Base-by-base conservation (phyloP, 2,329 filamentous ascomycete species). In the Alternaria solani region DNA sequence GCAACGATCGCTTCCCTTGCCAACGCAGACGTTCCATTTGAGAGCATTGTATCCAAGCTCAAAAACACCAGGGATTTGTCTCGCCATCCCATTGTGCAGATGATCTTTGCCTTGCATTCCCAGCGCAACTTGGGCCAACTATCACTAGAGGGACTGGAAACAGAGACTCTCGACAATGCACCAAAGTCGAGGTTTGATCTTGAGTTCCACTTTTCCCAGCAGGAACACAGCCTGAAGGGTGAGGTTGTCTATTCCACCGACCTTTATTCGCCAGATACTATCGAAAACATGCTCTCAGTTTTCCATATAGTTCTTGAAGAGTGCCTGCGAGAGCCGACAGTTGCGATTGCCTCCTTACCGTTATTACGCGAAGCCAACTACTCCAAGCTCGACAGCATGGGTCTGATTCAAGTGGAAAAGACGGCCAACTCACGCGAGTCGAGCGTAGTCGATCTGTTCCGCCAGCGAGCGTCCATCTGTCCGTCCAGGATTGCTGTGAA, bases 381-480 rank as follows among this genome's bases (percentile, higher is more conserved):
- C 6, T 12, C 32, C 1, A 34, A 34, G 32, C 32, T 34, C 5
- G 12, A 34, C 16, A 12, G 32, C 12, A 34, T 34, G 32, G 32
- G 32, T 12, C 32, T 34, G 11, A 16, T 34, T 14, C 32, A 34
- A 14, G 14, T 34, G 6, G 12, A 34, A 6, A 16, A 34, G 14
- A 34, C 32, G 11, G 32, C 5, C 5, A 16, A 34, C 12, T 12
- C 32, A 34, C 32, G 32, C 11, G 32, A 34, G 32, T 12, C 61
- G 57, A 61, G 39, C 12, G 32, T 61, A 7, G 28, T 63, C 12
- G 53, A 61, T 20, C 4, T 55, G 11, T 64, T 64, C 46, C 44
- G 54, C 16, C 7, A 58, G 7, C 56, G 61, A 38, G 55, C 20
- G 12, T 14, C 57, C 20, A 4, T 30, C 18, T 43, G 41, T 23